phyloP scores from a whole-genome alignment of 768 basidiomycete species.

The Phlegmacium glaucopus region DNA sequence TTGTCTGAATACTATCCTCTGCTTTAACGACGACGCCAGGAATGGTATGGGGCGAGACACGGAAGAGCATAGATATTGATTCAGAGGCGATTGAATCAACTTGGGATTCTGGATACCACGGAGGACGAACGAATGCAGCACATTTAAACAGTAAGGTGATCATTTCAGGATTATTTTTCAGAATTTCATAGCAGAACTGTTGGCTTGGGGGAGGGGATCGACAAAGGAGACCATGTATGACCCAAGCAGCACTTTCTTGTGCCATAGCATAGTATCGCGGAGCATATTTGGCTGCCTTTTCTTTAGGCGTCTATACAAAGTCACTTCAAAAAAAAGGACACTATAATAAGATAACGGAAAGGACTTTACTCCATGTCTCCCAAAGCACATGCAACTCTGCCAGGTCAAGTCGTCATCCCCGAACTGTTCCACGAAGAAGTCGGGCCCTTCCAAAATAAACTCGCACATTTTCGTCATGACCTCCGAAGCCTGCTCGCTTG shows the following conservation, averaged over 20 bases:
- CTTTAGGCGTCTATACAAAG: conserved; percentile 11
- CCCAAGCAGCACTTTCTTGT: conserved; percentile 22
- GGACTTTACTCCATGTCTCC: neutral
- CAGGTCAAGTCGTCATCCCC: conserved; percentile 18
- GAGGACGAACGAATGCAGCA: conserved; percentile 18
- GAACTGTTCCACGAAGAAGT: conserved; percentile 16
- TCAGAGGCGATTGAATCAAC: conserved; percentile 21
- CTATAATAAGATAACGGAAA: no score
- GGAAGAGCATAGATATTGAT: conserved; percentile 20
- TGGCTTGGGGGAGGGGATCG: conserved; percentile 13
- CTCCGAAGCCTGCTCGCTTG: conserved; percentile 14
- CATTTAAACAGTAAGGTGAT: conserved; percentile 22
- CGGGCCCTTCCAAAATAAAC: conserved; percentile 21
- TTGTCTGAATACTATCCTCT: conserved; percentile 6
- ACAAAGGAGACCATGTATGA: conserved; percentile 15
- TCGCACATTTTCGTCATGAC: conserved; percentile 22
- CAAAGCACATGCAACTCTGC: conserved; percentile 20
- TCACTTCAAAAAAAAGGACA: conserved; percentile 3
- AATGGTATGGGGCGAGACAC: conserved; percentile 15
- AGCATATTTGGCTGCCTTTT: conserved; percentile 17
- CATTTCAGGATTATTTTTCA: conserved; percentile 20
- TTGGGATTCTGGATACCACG: conserved; percentile 25
- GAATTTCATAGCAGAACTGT: conserved; percentile 11
- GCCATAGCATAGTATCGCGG: conserved; percentile 25
- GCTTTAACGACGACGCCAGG: conserved; percentile 18